These are phyloP conservation scores for Tieghemostelium lacteum DNA, from an alignment of 78 protist genomes.

Conservation along the genomic window DNA sequence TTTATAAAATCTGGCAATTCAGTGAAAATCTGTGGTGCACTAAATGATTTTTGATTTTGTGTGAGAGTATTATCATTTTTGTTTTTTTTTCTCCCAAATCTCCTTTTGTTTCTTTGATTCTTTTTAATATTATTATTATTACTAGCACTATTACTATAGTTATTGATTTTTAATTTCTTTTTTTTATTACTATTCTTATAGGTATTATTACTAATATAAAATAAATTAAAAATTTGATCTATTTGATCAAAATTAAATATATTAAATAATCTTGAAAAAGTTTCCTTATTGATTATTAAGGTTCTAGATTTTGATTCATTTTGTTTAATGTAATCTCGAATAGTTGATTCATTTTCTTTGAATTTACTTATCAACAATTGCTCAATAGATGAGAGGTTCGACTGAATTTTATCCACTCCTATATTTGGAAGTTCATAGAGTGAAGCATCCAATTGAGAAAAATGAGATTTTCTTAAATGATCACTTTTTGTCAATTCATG, in stretches of 20 bases:
- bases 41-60: not conserved
- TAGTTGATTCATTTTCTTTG: slow-evolving; percentile 40
- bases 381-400: not conserved
- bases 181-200: not conserved
- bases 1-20: not conserved
- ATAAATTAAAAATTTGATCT: slow-evolving; percentile 10
- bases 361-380: not conserved
- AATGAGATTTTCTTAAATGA: not conserved
- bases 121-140: not conserved
- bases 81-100: not conserved
- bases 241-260: not conserved
- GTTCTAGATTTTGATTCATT: slow-evolving; percentile 1
- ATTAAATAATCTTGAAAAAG: slow-evolving; percentile 11
- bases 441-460: slow-evolving; percentile 20
- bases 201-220: not conserved
- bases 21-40: not conserved
- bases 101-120: not conserved
- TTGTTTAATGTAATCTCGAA: slow-evolving; percentile 28
- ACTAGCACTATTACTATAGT: not conserved
- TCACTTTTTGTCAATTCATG: slow-evolving; percentile 4
- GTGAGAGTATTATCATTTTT: no score
- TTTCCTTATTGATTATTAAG: slow-evolving; percentile 7
- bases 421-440: slow-evolving; percentile 60
- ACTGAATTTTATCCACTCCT: slow-evolving; percentile 22
- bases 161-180: not conserved